These are phyloP conservation scores for Heteromeles arbutifolia DNA, from an alignment of 306 rosid species.

Conservation along the genomic window DNA sequence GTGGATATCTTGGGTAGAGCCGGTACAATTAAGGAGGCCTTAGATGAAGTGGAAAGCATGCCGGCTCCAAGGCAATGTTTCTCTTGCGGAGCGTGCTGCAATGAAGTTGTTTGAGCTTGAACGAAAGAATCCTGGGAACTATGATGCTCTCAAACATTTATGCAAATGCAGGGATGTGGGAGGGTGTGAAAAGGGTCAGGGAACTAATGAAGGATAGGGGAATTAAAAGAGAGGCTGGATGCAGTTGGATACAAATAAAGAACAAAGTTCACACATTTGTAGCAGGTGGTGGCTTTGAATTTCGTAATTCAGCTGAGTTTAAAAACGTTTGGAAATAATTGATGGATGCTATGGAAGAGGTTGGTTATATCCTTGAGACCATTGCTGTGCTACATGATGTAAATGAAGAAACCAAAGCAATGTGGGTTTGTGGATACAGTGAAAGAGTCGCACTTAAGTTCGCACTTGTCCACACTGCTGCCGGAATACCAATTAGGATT, in stretches of 20 bases:
- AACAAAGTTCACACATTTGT: constrained; percentile 43
- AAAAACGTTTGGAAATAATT: constrained; percentile 34
- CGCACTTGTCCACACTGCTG: constrained; percentile 35
- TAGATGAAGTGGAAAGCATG: constrained; percentile 30
- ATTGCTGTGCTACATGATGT: constrained; percentile 45
- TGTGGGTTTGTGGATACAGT: constrained; percentile 52
- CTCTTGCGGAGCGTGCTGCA: constrained; percentile 34
- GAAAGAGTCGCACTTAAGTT: constrained; percentile 42
- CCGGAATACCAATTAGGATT: constrained; percentile 46
- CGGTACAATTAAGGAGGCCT: constrained; percentile 37
- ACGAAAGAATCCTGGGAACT: constrained; percentile 49
- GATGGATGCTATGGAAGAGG: constrained; percentile 24
- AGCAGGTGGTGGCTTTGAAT: constrained; percentile 41
- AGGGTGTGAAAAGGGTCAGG: constrained; percentile 39
- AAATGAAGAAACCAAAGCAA: constrained; percentile 25
- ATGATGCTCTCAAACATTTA: constrained; percentile 53
- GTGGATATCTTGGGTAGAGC: constrained; percentile 48
- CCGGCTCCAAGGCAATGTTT: constrained; percentile 36
- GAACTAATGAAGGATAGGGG: constrained; percentile 46
- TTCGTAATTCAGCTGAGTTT: constrained; percentile 41
- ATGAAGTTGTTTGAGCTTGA: constrained; percentile 36
- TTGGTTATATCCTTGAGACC: constrained; percentile 38
- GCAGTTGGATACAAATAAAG: constrained; percentile 49
- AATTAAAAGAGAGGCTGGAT: constrained; percentile 45
- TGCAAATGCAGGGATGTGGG: constrained; percentile 51